Evolutionary conservation across 805 yeast species (phyloP).

Genomic region (Cyberlindnera bimundalis): DNA sequence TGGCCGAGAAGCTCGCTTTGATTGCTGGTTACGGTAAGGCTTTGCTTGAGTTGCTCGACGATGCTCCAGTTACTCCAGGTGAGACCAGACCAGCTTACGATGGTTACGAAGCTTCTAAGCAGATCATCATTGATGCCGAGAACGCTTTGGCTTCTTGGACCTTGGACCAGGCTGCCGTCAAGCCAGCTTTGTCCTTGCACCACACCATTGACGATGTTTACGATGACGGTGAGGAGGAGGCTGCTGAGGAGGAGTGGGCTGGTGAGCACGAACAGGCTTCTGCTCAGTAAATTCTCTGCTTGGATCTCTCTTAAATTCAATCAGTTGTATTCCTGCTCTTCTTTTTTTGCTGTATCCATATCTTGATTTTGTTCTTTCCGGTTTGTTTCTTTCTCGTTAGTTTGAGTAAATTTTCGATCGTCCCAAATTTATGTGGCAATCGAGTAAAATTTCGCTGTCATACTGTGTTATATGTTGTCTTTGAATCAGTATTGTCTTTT

Average conservation of each 20-base stretch:
- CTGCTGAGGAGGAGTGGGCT: conserved; percentile 36
- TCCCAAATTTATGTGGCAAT: too few species aligned
- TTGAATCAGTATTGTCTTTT: conserved; percentile 1
- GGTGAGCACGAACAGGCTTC: conserved; percentile 21
- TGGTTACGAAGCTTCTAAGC: conserved; percentile 97
- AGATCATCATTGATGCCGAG: conserved; percentile 96
- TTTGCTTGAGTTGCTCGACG: conserved; percentile 90
- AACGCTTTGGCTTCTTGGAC: conserved; percentile 96
- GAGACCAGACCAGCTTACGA: conserved; percentile 98
- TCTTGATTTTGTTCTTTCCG: background rate
- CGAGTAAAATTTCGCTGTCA: background rate
- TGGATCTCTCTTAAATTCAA: background rate
- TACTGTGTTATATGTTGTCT: conserved; percentile 1
- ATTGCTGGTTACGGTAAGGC: conserved; percentile 99
- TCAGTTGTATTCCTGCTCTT: too few species aligned
- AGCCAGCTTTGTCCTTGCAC: conserved; percentile 86
- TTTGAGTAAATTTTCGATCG: too few species aligned
- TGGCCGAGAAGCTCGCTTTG: conserved; percentile 91
- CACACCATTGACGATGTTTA: conserved; percentile 65
- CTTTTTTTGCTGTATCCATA: background rate
- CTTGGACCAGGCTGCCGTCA: conserved; percentile 89
- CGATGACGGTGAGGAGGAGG: conserved; percentile 41
- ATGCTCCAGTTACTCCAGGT: conserved; percentile 97
- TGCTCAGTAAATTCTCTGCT: conserved; percentile 9
- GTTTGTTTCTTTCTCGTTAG: background rate